These are phyloP conservation scores for Aureobasidium sp. DNA, from an alignment of 2,329 filamentous ascomycete genomes.

Conservation along the genomic window DNA sequence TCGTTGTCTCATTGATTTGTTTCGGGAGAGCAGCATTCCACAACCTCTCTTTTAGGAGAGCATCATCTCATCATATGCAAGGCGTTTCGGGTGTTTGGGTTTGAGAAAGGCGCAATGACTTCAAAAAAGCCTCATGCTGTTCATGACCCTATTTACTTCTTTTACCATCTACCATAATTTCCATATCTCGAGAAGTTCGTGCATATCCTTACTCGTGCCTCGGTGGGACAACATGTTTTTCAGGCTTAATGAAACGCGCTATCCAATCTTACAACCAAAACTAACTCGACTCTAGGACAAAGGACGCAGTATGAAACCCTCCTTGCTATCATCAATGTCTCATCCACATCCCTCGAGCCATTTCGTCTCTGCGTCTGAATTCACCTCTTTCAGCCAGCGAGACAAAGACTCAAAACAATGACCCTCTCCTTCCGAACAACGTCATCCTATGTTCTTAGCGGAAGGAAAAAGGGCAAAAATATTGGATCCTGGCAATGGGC, in stretches of 20 bases:
- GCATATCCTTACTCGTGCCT: background rate
- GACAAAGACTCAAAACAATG: background rate
- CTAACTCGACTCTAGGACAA: too few relatives aligned
- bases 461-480: background rate
- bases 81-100: background rate
- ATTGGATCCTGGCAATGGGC: constrained; percentile 3
- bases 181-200: background rate
- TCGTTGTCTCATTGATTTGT: background rate
- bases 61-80: background rate
- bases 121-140: background rate
- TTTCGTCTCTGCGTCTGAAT: too few relatives aligned
- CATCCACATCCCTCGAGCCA: background rate
- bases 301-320: background rate
- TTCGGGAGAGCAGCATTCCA: background rate
- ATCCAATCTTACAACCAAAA: too few relatives aligned
- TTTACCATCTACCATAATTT: background rate
- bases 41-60: background rate
- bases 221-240: too few relatives aligned
- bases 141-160: background rate
- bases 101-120: background rate
- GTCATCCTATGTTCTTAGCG: too few relatives aligned
- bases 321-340: background rate
- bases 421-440: background rate
- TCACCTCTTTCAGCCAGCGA: too few relatives aligned
- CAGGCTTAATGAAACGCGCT: background rate